A percentile compares a stretch with the other conserved stretches of the same genome.
These are phyloP conservation scores for Cladosporium velox DNA, from an alignment of 2,329 filamentous ascomycete genomes.

Conservation along the genomic window DNA sequence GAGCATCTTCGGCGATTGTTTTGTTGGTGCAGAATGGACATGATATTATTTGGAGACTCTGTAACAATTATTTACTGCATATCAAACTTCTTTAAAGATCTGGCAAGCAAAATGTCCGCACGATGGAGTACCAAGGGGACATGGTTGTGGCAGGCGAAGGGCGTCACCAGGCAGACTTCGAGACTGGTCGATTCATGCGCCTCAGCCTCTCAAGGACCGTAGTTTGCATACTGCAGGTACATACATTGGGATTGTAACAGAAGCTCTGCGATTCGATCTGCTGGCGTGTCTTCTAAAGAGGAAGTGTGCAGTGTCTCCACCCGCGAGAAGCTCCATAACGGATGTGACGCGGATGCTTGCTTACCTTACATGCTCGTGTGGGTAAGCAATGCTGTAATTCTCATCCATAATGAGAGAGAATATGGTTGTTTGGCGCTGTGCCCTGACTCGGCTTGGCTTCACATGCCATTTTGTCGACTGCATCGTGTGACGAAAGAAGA, in stretches of 20 bases:
- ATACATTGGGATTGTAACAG: neutral
- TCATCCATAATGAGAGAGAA: neutral
- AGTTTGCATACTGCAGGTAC: neutral
- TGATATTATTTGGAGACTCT: neutral
- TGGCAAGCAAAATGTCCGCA: neutral
- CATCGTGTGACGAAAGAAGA: slow-evolving; percentile 20
- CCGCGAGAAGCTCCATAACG: neutral
- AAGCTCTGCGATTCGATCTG: neutral
- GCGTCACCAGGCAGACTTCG: neutral
- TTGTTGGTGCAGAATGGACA: neutral
- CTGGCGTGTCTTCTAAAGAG: neutral
- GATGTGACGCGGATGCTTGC: neutral
- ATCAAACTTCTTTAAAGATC: neutral
- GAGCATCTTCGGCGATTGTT: neutral
- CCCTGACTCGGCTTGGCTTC: slow-evolving; percentile 8
- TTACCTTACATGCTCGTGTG: neutral
- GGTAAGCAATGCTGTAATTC: slow-evolving; percentile 4
- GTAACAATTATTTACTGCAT: neutral
- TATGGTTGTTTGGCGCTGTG: neutral
- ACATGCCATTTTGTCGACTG: slow-evolving; percentile 18
- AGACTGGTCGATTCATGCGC: neutral
- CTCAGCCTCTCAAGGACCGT: neutral
- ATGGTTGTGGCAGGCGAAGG: neutral
- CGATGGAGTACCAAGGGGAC: neutral
- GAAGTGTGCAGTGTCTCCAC: neutral